Evolutionary conservation across 805 yeast species (phyloP).

Genomic region (Candida gorgasii): DNA sequence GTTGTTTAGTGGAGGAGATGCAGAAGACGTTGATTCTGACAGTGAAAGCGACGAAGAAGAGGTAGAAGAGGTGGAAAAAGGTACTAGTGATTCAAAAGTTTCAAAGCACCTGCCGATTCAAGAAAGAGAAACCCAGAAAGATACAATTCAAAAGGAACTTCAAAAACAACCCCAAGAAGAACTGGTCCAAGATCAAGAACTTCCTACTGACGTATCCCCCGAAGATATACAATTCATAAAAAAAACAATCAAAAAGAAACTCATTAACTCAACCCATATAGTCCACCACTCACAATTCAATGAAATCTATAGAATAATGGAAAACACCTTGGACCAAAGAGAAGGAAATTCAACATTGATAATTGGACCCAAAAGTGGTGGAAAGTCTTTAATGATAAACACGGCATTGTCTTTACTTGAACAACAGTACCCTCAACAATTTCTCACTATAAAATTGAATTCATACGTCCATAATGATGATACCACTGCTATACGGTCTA

Average conservation of each 20-base stretch:
- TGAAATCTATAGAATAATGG: constrained; percentile 59
- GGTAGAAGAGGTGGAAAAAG: background rate
- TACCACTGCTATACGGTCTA: constrained; percentile 74
- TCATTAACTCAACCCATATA: constrained; percentile 22
- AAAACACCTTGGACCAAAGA: constrained; percentile 61
- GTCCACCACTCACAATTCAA: constrained; percentile 27
- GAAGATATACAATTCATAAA: constrained; percentile 19
- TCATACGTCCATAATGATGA: constrained; percentile 79
- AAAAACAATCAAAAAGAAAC: constrained; percentile 21
- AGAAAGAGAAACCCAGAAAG: background rate
- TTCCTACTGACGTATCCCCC: background rate
- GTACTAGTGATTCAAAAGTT: too few relatives aligned
- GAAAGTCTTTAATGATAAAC: constrained; percentile 67
- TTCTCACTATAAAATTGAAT: constrained; percentile 61
- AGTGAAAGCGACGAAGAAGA: background rate
- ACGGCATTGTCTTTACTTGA: constrained; percentile 52
- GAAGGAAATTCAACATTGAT: constrained; percentile 83
- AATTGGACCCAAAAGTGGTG: constrained; percentile 78
- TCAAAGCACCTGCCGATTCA: too few relatives aligned
- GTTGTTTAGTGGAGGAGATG: background rate
- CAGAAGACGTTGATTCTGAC: background rate
- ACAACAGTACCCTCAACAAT: constrained; percentile 46
- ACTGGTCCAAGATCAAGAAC: background rate
- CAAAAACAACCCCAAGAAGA: background rate
- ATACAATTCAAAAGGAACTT: background rate